Conservation (phyloP, 108 stramenopile species). For the Cyclotella cryptica region DNA sequence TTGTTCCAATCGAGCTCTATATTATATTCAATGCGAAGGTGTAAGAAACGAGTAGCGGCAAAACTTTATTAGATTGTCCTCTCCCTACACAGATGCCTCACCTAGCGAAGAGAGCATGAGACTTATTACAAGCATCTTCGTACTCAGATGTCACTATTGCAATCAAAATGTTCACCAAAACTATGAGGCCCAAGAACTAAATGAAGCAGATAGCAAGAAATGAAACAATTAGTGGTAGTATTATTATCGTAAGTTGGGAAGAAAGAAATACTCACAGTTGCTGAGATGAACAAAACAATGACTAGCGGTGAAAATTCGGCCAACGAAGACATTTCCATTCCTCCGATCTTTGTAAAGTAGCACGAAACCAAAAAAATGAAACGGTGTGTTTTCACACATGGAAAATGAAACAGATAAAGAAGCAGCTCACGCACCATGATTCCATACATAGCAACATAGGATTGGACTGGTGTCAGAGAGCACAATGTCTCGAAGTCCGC, state of each 20-base stretch:
- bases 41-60: background rate
- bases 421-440: constrained; percentile 19
- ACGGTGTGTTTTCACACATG: background rate
- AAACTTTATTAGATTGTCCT: background rate
- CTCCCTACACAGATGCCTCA: background rate
- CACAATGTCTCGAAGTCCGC: constrained; percentile 16
- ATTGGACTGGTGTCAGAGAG: constrained; percentile 21
- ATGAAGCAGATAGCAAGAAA: background rate
- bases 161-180: constrained; percentile 36
- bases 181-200: constrained; percentile 29
- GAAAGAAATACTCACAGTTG: constrained; percentile 9
- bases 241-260: background rate
- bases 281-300: constrained; percentile 12
- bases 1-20: constrained; percentile 22
- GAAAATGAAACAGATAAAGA: background rate
- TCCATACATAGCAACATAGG: constrained; percentile 34
- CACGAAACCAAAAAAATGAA: background rate
- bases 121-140: constrained; percentile 3
- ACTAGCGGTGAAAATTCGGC: constrained; percentile 8
- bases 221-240: background rate
- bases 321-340: constrained; percentile 7
- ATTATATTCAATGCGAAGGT: background rate
- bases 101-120: constrained; percentile 7
- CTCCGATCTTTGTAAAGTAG: constrained; percentile 17
- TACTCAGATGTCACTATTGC: constrained; percentile 34